These are phyloP conservation scores for Auriscalpium orientale DNA, from an alignment of 768 basidiomycete genomes.

Conservation along the genomic window DNA sequence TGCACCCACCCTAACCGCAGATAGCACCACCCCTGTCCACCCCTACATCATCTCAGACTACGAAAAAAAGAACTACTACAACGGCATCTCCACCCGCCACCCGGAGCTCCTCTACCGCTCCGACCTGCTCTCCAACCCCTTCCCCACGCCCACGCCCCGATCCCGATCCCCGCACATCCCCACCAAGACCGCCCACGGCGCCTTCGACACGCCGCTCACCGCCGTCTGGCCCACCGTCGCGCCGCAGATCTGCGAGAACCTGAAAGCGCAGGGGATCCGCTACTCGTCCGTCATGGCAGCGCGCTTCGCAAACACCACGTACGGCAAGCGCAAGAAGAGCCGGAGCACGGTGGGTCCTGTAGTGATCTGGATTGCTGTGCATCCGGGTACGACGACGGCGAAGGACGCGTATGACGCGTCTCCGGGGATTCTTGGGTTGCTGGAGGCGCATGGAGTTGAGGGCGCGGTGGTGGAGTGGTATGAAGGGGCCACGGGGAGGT, in stretches of 20 bases:
- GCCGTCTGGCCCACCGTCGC: conserved; percentile 4
- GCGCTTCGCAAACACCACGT: conserved; percentile 5
- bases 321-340: background rate
- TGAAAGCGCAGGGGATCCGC: background rate
- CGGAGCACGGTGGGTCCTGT: conserved; percentile 9
- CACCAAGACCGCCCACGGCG: conserved; percentile 1
- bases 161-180: no score
- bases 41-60: background rate
- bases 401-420: conserved; percentile 3
- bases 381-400: conserved; percentile 1
- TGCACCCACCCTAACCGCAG: no score
- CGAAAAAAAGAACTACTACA: background rate
- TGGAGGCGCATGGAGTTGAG: background rate
- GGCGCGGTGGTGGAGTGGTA: conserved; percentile 7
- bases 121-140: background rate
- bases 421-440: conserved; percentile 1
- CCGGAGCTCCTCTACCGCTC: conserved; percentile 4
- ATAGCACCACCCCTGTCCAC: no score
- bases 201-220: conserved; percentile 4
- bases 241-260: background rate
- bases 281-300: conserved; percentile 3
- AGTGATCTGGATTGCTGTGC: conserved; percentile 3
- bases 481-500: background rate
- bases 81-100: background rate
- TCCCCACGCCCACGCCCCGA: conserved; percentile 2